Evolutionary conservation across 192 early-diverging fungal species (phyloP).

Genomic region (Chytriomyces hyalinus): DNA sequence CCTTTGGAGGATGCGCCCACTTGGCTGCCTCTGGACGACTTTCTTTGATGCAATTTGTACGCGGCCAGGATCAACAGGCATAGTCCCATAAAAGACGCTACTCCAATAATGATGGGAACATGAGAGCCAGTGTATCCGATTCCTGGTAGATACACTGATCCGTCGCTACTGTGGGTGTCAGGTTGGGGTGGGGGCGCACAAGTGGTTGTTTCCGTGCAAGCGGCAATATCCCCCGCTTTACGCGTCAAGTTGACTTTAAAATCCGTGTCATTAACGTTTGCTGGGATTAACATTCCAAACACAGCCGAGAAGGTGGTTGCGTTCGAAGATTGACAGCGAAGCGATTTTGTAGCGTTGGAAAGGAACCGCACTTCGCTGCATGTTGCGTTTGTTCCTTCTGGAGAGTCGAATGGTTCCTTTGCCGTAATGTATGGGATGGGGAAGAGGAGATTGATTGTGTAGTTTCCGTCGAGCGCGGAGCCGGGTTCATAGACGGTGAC

Average conservation of each 20-base stretch:
- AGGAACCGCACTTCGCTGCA: conserved; percentile 6
- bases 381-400: not conserved
- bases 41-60: not conserved
- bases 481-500: conserved; percentile 4
- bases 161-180: not conserved
- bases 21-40: not conserved
- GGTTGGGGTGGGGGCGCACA: not conserved
- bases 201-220: not conserved
- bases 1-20: not conserved
- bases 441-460: conserved; percentile 22
- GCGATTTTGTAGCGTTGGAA: not conserved
- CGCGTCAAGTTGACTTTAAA: conserved; percentile 10
- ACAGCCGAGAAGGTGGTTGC: conserved; percentile 8
- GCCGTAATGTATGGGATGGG: conserved; percentile 6
- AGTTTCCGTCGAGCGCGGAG: not conserved
- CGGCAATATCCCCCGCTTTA: not conserved
- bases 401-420: conserved; percentile 4
- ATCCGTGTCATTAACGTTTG: not conserved
- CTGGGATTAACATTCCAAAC: conserved; percentile 6
- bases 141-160: not conserved
- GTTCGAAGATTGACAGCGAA: not conserved
- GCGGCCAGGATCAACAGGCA: not conserved
- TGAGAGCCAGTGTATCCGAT: not conserved
- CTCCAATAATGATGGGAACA: not conserved
- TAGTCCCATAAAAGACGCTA: not conserved